Conservation (phyloP, 176 grass and related monocot genomes). For the Triticum urartu region DNA sequence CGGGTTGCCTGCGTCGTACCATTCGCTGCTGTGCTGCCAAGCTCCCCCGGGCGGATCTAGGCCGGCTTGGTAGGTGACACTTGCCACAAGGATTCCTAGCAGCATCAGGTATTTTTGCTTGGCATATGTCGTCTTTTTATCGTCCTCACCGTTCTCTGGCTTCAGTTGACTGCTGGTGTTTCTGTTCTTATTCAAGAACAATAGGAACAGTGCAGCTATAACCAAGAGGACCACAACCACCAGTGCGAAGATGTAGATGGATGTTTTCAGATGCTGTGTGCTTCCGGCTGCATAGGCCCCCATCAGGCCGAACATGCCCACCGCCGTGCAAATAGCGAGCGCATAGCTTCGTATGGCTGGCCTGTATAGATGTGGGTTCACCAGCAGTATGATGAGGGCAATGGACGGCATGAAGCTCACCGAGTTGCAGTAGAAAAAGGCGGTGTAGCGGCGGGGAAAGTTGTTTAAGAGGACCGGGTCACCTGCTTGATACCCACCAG, state of each 20-base stretch:
- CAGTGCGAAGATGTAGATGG: slow-evolving; percentile 34
- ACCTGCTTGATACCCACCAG: neutral
- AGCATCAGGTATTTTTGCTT: slow-evolving; percentile 37
- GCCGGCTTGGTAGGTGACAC: slow-evolving; percentile 43
- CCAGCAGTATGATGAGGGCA: slow-evolving; percentile 44
- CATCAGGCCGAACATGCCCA: slow-evolving; percentile 36
- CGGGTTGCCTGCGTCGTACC: slow-evolving; percentile 19
- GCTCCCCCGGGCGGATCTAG: slow-evolving; percentile 37
- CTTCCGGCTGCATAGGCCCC: slow-evolving; percentile 51
- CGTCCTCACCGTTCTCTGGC: neutral
- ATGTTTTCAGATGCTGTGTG: slow-evolving; percentile 24
- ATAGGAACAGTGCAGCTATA: neutral
- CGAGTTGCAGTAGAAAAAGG: slow-evolving; percentile 60
- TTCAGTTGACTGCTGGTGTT: neutral
- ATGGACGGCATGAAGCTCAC: slow-evolving; percentile 53
- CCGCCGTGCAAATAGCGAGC: slow-evolving; percentile 37
- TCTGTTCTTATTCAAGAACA: neutral
- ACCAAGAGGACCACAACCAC: slow-evolving; percentile 5
- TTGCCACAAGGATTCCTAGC: slow-evolving; percentile 35
- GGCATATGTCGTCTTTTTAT: neutral
- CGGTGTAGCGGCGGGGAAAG: neutral
- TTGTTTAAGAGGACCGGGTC: slow-evolving; percentile 32
- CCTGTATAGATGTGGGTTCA: slow-evolving; percentile 37
- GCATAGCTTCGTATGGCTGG: slow-evolving; percentile 27
- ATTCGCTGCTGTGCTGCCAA: slow-evolving; percentile 19